phyloP scores from a whole-genome alignment of 2,329 filamentous ascomycete genomes.

The Blastomyces emzantsi region DNA sequence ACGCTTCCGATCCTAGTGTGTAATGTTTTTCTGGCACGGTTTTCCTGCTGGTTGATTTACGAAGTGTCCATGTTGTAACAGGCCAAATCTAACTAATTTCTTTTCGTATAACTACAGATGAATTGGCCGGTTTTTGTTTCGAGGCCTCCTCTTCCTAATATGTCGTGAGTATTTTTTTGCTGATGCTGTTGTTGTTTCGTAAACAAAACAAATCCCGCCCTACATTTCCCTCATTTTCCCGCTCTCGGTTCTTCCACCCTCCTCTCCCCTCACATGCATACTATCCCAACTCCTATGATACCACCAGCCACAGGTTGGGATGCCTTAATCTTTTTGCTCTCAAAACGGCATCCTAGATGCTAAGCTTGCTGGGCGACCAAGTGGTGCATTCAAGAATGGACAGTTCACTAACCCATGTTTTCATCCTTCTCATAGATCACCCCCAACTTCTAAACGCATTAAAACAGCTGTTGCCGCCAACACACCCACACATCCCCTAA shows the following conservation, averaged over 20 bases:
- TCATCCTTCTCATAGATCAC: slow-evolving; percentile 25
- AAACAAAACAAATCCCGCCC: slow-evolving; percentile 10
- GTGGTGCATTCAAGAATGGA: slow-evolving; percentile 12
- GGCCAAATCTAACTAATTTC: slow-evolving; percentile 16
- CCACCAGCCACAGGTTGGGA: slow-evolving; percentile 8
- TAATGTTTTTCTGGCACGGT: slow-evolving; percentile 11
- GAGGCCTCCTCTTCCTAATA: slow-evolving; percentile 19
- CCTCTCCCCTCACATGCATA: slow-evolving; percentile 11
- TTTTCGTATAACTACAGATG: slow-evolving; percentile 19
- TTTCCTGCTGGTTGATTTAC: slow-evolving; percentile 4
- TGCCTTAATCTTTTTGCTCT: slow-evolving; percentile 9
- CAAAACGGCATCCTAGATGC: neutral
- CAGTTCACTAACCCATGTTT: slow-evolving; percentile 12
- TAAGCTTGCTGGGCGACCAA: slow-evolving; percentile 1
- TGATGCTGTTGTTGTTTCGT: neutral
- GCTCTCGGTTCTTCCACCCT: slow-evolving; percentile 3
- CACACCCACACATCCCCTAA: slow-evolving; percentile 30
- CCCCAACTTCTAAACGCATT: slow-evolving; percentile 35
- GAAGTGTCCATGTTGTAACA: slow-evolving; percentile 12
- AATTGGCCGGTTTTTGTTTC: slow-evolving; percentile 19
- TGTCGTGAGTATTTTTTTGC: slow-evolving; percentile 18
- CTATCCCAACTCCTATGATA: slow-evolving; percentile 10
- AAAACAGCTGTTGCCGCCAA: slow-evolving; percentile 31
- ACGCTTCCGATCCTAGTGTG: slow-evolving; percentile 15
- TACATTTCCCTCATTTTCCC: neutral